Conservation (phyloP, 2,329 filamentous ascomycete genomes). For the Pseudogymnoascus sp. region DNA sequence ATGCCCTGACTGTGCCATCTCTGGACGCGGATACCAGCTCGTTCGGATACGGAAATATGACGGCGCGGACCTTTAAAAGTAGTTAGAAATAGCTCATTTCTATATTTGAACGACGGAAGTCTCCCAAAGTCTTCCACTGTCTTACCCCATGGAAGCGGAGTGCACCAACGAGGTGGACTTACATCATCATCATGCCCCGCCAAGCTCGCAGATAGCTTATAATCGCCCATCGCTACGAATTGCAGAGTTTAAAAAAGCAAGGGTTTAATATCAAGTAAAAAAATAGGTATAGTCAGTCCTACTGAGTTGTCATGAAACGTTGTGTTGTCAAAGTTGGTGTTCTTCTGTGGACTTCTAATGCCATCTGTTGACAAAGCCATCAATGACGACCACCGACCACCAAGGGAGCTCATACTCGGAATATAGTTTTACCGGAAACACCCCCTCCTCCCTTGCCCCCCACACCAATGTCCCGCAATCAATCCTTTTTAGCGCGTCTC, state of each 20-base stretch:
- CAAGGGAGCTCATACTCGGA: background rate
- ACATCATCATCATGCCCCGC: slow-evolving; percentile 91
- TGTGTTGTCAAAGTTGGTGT: background rate
- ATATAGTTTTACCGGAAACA: background rate
- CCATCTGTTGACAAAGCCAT: slow-evolving; percentile 4
- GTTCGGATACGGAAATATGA: slow-evolving; percentile 67
- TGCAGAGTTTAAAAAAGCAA: background rate
- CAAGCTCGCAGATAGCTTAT: slow-evolving; percentile 87
- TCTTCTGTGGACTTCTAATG: slow-evolving; percentile 3
- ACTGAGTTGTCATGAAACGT: background rate
- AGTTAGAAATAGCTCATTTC: slow-evolving; percentile 11
- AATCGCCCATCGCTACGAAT: slow-evolving; percentile 58
- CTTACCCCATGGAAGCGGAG: background rate
- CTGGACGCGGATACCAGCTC: slow-evolving; percentile 78
- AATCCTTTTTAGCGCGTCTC: slow-evolving; percentile 8
- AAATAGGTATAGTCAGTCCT: background rate
- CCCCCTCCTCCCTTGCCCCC: background rate
- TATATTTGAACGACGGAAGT: background rate
- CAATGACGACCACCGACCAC: background rate
- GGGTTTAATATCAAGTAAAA: background rate
- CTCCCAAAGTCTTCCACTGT: background rate
- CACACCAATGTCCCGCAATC: slow-evolving; percentile 4
- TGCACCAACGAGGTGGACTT: slow-evolving; percentile 31
- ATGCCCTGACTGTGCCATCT: slow-evolving; percentile 82
- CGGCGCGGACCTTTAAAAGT: slow-evolving; percentile 66